Evolutionary conservation across 1,284 basidiomycete species (phyloP), one percentile per base, ranked within the genome.

Genomic region (Leccinum pachyderme): DNA sequence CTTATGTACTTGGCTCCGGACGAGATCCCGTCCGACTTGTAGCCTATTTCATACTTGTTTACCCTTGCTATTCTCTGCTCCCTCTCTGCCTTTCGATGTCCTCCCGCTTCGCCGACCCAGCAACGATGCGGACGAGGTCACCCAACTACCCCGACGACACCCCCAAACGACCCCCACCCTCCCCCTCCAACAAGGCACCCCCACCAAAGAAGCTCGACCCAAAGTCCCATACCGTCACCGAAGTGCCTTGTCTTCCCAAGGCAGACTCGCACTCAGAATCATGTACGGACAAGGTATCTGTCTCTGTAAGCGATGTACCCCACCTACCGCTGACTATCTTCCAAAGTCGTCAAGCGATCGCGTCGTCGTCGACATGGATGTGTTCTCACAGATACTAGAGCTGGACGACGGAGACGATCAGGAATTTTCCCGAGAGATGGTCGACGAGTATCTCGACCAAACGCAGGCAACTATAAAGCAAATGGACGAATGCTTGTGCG

Each of bases 371-470:
- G 84, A 95, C 69, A 83, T 86, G 81, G 86, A 89, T 3, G 88
- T 82, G 31, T 93, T 96, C 70, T 68, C 73, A 27, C 94, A 97
- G 73, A 86, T 97, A 61, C 82, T 94, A 62, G 94, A 97, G 56
- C 83, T 97, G 72, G 94, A 95, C 72, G 94, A 95, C 32, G 91
- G 88, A 33, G 87, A 84, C 24, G 78, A 79, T n/a, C 79, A 79
- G 56, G 88, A 89, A 18, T 97, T 96, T 70, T 90, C 88, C 22
- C 75, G 76, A 56, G 83, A 76, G 47, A 94, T 96, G 83, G 87
- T 87, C 24, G 75, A 75, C 69, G 91, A 85, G 4, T 97, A 91
- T 73, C 93, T 95, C 72, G 74, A 79, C 4, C 92, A 95, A 70
- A 89, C 89, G 2, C 77, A 78, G 44, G 67, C 73, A 31, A 95